Evolutionary conservation across 2,329 filamentous ascomycete species (phyloP).

Genomic region (Purpureocillium lavendulum): DNA sequence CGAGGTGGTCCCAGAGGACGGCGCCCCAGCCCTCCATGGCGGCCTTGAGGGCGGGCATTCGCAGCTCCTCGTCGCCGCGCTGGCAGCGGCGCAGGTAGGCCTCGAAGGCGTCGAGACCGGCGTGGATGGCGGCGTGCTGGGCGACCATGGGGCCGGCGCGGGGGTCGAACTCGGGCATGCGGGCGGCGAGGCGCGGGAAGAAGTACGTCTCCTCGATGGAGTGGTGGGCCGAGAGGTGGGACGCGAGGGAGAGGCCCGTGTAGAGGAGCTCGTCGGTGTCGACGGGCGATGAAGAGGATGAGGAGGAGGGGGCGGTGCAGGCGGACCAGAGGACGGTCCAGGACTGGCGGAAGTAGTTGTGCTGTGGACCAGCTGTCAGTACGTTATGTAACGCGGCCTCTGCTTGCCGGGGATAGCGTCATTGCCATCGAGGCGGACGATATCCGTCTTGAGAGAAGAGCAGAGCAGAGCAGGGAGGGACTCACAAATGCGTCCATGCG

Average conservation of each 20-base stretch:
- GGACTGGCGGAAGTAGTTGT: slow-evolving; percentile 65
- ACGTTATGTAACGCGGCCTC: too few species aligned
- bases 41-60: slow-evolving; percentile 50
- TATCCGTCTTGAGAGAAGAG: too few species aligned
- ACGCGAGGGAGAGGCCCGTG: slow-evolving; percentile 60
- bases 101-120: slow-evolving; percentile 60
- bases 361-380: slow-evolving; percentile 42
- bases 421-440: too few species aligned
- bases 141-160: slow-evolving; percentile 51
- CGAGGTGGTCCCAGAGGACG: slow-evolving; percentile 75
- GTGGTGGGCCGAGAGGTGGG: slow-evolving; percentile 69
- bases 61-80: slow-evolving; percentile 52
- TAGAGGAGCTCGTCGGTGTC: slow-evolving; percentile 46
- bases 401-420: too few species aligned
- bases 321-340: slow-evolving; percentile 67
- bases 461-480: neutral
- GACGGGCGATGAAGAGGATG: neutral
- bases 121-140: slow-evolving; percentile 75
- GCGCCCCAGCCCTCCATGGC: slow-evolving; percentile 72
- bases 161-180: slow-evolving; percentile 67
- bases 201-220: slow-evolving; percentile 74
- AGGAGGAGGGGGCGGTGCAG: slow-evolving; percentile 52
- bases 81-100: slow-evolving; percentile 56
- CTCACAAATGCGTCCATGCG: slow-evolving; percentile 44
- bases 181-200: slow-evolving; percentile 67